phyloP scores from a whole-genome alignment of 345 rosid species.

The Eucalyptus polybractea region DNA sequence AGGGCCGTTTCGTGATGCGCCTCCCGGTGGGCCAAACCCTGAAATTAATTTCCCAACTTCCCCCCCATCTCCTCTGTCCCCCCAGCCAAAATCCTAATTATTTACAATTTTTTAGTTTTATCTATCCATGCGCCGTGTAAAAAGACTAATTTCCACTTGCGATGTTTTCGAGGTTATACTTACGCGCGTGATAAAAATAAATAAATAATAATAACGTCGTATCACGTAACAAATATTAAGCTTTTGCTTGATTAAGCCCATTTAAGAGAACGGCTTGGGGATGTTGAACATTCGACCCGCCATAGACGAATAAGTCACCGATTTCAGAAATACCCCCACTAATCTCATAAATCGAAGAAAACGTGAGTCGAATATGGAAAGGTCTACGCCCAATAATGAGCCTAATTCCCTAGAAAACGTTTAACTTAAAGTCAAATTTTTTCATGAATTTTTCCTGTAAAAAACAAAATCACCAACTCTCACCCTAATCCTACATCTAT shows the following conservation, averaged over 20 bases:
- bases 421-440: neutral
- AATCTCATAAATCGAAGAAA: neutral
- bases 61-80: neutral
- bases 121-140: neutral
- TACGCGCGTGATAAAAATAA: neutral
- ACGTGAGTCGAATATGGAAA: neutral
- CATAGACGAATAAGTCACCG: neutral
- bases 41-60: neutral
- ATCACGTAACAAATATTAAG: neutral
- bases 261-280: neutral
- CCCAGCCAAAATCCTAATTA: neutral
- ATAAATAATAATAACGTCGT: neutral
- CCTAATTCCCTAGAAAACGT: neutral
- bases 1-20: neutral
- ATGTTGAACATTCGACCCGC: neutral
- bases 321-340: neutral
- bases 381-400: neutral
- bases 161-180: neutral
- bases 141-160: neutral
- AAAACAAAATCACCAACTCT: neutral
- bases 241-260: neutral
- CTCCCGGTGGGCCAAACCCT: neutral
- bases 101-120: neutral
- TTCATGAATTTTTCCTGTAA: too few relatives aligned
- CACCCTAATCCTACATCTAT: rapidly evolving